phyloP scores from a whole-genome alignment of 306 rosid species.

The Dalbergia oliveri region DNA sequence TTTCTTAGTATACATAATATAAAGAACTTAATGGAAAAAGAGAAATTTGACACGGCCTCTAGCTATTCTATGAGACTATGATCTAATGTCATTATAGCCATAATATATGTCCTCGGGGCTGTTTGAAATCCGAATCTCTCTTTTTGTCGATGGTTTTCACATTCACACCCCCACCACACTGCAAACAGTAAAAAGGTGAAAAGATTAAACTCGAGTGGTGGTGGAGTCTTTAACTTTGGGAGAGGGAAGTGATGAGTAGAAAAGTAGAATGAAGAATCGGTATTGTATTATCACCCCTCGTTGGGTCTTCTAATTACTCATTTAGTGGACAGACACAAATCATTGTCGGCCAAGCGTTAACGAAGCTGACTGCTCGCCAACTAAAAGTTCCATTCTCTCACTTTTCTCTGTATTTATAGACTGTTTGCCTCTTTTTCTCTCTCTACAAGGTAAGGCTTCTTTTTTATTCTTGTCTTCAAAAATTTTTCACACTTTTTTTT shows the following conservation, averaged over 20 bases:
- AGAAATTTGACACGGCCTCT: not conserved
- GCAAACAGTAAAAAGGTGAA: constrained; percentile 56
- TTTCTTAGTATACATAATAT: not conserved
- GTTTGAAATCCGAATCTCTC: constrained; percentile 52
- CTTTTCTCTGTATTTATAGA: constrained; percentile 30
- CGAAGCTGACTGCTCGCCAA: constrained; percentile 69
- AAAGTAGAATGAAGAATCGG: constrained; percentile 48
- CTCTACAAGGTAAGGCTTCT: no score
- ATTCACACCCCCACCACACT: constrained; percentile 46
- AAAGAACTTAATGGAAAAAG: not conserved
- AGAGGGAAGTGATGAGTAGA: constrained; percentile 45
- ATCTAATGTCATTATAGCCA: constrained; percentile 54
- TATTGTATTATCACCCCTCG: constrained; percentile 35
- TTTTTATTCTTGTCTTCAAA: no score
- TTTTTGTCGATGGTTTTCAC: constrained; percentile 51
- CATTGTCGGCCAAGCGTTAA: constrained; percentile 68
- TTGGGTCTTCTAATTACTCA: constrained; percentile 40
- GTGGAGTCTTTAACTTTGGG: constrained; percentile 50
- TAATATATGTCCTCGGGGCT: constrained; percentile 50
- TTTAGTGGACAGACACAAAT: constrained; percentile 67
- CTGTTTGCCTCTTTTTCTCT: constrained; percentile 37
- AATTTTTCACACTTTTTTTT: no score
- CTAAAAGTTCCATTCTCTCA: constrained; percentile 45
- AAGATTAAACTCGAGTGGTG: constrained; percentile 49
- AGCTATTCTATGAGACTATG: constrained; percentile 21